phyloP scores from a whole-genome alignment of 2,329 filamentous ascomycete species.

The Macrophomina phaseolina region DNA sequence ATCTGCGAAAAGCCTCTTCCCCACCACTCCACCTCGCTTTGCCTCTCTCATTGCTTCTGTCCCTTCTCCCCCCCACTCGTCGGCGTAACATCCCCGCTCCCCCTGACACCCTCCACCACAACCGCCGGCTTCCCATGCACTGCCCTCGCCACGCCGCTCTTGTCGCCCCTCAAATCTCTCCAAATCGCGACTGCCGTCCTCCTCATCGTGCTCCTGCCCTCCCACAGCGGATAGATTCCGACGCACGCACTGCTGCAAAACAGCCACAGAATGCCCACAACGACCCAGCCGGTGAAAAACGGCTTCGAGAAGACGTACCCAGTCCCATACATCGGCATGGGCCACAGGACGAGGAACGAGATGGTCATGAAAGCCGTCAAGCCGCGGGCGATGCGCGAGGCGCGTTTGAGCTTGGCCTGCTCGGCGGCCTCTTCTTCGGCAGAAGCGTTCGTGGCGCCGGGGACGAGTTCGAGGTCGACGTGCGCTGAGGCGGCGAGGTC shows the following conservation, averaged over 20 bases:
- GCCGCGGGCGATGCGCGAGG: conserved; percentile 59
- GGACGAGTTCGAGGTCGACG: conserved; percentile 65
- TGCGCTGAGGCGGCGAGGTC: conserved; percentile 65
- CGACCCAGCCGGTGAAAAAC: conserved; percentile 84
- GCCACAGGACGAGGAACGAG: conserved; percentile 80
- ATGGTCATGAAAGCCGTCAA: conserved; percentile 70
- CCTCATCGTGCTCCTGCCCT: conserved; percentile 72
- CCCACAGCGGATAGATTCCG: conserved; percentile 80
- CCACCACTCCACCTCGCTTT: background rate
- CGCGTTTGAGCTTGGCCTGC: conserved; percentile 49
- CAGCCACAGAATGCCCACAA: conserved; percentile 73
- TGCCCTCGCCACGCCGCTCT: background rate
- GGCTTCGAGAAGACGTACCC: conserved; percentile 81
- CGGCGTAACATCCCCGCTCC: conserved; percentile 15
- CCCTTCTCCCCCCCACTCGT: conserved; percentile 10
- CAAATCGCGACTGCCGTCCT: conserved; percentile 67
- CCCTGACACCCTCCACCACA: background rate
- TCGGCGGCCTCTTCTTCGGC: conserved; percentile 36
- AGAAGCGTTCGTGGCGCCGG: conserved; percentile 45
- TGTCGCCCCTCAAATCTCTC: conserved; percentile 56
- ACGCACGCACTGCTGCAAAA: conserved; percentile 75
- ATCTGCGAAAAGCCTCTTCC: background rate
- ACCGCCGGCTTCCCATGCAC: background rate
- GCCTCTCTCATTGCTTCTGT: background rate
- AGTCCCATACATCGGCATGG: conserved; percentile 87